Evolutionary conservation across 345 rosid species (phyloP).

Genomic region (Rhodomyrtus tomentosa): DNA sequence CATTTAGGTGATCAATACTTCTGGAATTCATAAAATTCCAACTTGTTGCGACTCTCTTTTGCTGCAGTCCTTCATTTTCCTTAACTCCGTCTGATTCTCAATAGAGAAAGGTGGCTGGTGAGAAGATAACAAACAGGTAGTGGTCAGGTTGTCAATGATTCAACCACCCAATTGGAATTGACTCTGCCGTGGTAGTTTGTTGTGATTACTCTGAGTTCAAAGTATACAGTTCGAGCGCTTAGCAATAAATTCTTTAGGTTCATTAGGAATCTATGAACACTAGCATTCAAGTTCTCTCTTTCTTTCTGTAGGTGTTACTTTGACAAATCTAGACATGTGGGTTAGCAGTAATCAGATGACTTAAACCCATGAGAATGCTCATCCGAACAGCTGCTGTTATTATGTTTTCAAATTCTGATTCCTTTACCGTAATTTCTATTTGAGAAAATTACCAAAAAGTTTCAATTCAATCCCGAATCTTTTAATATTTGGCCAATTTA

Average conservation of each 20-base stretch:
- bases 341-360: background rate
- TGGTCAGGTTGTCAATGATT: background rate
- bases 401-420: background rate
- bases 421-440: background rate
- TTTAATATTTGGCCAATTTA: too few species aligned
- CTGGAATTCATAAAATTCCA: background rate
- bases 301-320: background rate
- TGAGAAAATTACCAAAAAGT: too few species aligned
- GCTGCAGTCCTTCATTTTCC: background rate
- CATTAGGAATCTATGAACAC: background rate
- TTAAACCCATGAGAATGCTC: background rate
- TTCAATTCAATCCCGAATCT: too few species aligned
- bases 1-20: background rate
- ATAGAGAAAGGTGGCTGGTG: background rate
- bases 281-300: background rate
- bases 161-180: background rate
- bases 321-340: background rate
- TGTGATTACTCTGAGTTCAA: background rate
- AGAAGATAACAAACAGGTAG: background rate
- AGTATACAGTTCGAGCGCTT: background rate
- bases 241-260: background rate
- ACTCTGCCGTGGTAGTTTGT: background rate
- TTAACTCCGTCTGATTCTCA: background rate
- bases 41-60: background rate
- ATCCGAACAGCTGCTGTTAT: background rate